phyloP scores from a whole-genome alignment of 2,329 filamentous ascomycete species.

The Mollisia scopiformis region DNA sequence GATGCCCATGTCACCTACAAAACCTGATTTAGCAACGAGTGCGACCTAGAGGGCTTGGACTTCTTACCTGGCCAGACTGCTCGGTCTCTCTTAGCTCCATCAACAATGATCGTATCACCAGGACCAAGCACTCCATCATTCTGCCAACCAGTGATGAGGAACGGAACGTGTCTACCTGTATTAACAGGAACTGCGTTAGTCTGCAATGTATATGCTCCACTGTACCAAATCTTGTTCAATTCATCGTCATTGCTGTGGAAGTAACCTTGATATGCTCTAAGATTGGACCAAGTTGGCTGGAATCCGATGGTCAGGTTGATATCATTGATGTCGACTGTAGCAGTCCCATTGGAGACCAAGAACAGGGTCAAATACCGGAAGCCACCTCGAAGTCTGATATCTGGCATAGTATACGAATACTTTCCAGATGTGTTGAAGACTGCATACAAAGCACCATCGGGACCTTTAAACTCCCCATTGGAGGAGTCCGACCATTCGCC shows the following conservation, averaged over 20 bases:
- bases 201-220: slow-evolving; percentile 49
- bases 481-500: slow-evolving; percentile 52
- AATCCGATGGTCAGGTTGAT: slow-evolving; percentile 41
- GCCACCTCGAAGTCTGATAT: slow-evolving; percentile 50
- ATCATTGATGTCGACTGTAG: slow-evolving; percentile 34
- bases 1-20: slow-evolving; percentile 36
- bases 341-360: slow-evolving; percentile 38
- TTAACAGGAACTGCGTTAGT: slow-evolving; percentile 35
- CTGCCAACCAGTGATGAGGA: slow-evolving; percentile 37
- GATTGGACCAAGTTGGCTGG: slow-evolving; percentile 46
- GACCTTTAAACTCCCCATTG: slow-evolving; percentile 48
- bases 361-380: slow-evolving; percentile 57
- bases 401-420: slow-evolving; percentile 46
- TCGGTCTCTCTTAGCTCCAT: slow-evolving; percentile 62
- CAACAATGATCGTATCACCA: slow-evolving; percentile 39
- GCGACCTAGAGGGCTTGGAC: slow-evolving; percentile 37
- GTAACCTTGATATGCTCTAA: slow-evolving; percentile 55
- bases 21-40: neutral
- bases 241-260: slow-evolving; percentile 52
- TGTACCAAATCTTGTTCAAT: slow-evolving; percentile 57
- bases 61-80: slow-evolving; percentile 60
- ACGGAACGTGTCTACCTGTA: slow-evolving; percentile 36
- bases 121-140: slow-evolving; percentile 40
- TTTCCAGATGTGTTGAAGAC: slow-evolving; percentile 40
- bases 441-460: slow-evolving; percentile 53